A percentile compares a stretch with the other conserved stretches of the same genome.
These are phyloP conservation scores for Fusarium sp. DNA, from an alignment of 2,329 filamentous ascomycete genomes.

Conservation along the genomic window DNA sequence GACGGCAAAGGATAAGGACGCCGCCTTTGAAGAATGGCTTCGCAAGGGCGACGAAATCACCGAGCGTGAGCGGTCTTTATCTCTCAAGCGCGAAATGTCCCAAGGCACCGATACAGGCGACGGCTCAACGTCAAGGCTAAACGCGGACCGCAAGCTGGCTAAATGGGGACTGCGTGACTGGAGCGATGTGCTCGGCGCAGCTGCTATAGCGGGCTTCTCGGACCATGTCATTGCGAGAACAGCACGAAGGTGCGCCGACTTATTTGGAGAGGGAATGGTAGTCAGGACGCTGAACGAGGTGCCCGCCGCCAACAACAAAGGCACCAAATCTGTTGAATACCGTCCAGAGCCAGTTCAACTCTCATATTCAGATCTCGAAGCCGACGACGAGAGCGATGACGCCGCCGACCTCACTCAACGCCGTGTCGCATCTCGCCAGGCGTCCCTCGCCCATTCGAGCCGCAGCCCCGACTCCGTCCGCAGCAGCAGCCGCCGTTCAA, in stretches of 20 bases:
- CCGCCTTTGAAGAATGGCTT: constrained; percentile 51
- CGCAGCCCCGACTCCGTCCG: constrained; percentile 41
- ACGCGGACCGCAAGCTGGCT: constrained; percentile 44
- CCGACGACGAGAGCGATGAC: constrained; percentile 43
- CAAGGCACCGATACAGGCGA: constrained; percentile 32
- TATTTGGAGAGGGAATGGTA: constrained; percentile 79
- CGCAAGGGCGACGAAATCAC: constrained; percentile 47
- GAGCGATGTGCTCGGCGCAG: constrained; percentile 85
- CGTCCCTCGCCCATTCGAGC: constrained; percentile 46
- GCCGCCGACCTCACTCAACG: constrained; percentile 45
- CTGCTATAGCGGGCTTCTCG: constrained; percentile 78
- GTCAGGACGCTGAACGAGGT: constrained; percentile 65
- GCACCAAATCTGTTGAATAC: constrained; percentile 46
- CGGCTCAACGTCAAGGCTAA: constrained; percentile 30
- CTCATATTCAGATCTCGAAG: constrained; percentile 38
- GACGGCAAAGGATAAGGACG: constrained; percentile 44
- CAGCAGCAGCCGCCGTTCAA: constrained; percentile 39
- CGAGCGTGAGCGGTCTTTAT: constrained; percentile 32
- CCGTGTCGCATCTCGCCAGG: constrained; percentile 47
- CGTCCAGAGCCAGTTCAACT: constrained; percentile 46
- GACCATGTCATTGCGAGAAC: constrained; percentile 73
- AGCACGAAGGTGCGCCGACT: constrained; percentile 75
- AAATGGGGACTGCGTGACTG: constrained; percentile 74
- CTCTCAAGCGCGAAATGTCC: constrained; percentile 27
- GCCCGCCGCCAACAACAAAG: constrained; percentile 38